These are phyloP conservation scores for Lipomyces yamanashiensis DNA, from an alignment of 805 yeast genomes.

Conservation along the genomic window DNA sequence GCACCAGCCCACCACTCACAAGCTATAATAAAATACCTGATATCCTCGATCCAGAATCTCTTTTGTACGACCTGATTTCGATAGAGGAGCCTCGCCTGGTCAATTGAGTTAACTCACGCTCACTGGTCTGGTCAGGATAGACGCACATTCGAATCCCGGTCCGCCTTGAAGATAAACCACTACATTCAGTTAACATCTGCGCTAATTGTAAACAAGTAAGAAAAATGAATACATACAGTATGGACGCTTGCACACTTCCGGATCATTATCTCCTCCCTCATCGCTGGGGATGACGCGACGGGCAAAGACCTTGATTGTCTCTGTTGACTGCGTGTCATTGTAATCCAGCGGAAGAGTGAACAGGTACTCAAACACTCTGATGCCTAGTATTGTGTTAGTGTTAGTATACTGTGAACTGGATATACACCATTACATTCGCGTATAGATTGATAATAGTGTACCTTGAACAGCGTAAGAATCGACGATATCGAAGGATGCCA, in stretches of 20 bases:
- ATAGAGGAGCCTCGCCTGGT: constrained; percentile 45
- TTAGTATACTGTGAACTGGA: too few relatives aligned
- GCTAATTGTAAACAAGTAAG: neutral
- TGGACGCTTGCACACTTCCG: constrained; percentile 31
- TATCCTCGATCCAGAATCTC: constrained; percentile 49
- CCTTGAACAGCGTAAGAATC: constrained; percentile 31
- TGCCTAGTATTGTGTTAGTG: constrained; percentile 9
- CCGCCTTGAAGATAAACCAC: constrained; percentile 37
- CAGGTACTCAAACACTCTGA: constrained; percentile 30
- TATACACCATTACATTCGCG: neutral
- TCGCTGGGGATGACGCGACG: constrained; percentile 32
- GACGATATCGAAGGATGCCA: constrained; percentile 16
- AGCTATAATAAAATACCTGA: constrained; percentile 15
- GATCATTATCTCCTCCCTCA: constrained; percentile 21
- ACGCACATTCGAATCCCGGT: constrained; percentile 36
- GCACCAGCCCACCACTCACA: neutral
- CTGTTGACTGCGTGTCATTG: neutral
- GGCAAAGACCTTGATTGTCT: constrained; percentile 23
- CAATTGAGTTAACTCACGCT: neutral
- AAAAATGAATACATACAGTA: constrained; percentile 20
- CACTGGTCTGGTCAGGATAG: too few relatives aligned
- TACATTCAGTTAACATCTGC: neutral
- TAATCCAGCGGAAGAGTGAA: constrained; percentile 30
- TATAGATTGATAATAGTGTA: neutral
- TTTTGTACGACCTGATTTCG: constrained; percentile 48